Evolutionary conservation across 805 yeast species (phyloP).

Genomic region (Clavispora fructus): DNA sequence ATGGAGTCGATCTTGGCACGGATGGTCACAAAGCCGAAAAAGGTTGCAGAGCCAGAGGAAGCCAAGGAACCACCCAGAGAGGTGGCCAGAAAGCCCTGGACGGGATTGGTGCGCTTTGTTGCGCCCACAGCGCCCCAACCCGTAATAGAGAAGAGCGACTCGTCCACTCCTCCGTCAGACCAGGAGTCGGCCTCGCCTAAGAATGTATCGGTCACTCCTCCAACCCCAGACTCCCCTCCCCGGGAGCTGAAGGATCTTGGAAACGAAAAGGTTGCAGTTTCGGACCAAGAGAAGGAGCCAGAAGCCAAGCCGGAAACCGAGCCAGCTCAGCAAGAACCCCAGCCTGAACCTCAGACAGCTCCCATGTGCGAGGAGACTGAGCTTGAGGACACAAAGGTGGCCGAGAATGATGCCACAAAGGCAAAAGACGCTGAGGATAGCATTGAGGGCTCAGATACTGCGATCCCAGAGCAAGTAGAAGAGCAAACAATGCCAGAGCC

Average conservation of each 20-base stretch:
- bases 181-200: not conserved
- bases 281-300: not conserved
- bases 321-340: not conserved
- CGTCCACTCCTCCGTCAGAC: not conserved
- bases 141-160: not conserved
- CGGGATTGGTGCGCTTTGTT: not conserved
- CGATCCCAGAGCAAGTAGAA: not conserved
- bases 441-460: not conserved
- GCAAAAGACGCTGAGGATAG: not conserved
- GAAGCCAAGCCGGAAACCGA: not conserved
- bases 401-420: not conserved
- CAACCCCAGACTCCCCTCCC: not conserved
- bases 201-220: not conserved
- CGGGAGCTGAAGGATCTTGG: not conserved
- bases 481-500: not conserved
- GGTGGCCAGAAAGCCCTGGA: not conserved
- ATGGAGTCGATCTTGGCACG: not conserved
- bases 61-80: not conserved
- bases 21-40: not conserved
- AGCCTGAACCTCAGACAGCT: not conserved
- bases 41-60: not conserved
- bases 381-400: not conserved
- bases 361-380: too few species aligned
- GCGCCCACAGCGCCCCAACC: not conserved
- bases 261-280: too few species aligned